Conservation (phyloP, 2,329 filamentous ascomycete species). For the Lachnellula arida region DNA sequence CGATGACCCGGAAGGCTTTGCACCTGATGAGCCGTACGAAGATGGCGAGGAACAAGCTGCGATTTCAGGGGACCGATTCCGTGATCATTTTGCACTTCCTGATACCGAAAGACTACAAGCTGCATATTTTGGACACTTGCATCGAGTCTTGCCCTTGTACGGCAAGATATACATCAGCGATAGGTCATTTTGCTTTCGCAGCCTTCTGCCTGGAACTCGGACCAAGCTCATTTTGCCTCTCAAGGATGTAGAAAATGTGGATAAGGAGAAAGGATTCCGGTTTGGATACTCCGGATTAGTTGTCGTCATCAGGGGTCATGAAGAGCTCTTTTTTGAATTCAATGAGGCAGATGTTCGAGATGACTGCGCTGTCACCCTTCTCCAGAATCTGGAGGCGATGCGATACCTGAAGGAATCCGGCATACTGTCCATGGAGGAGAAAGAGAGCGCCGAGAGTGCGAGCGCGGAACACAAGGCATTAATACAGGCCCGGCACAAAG, state of each 20-base stretch:
- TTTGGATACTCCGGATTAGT: constrained; percentile 89
- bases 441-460: constrained; percentile 67
- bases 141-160: constrained; percentile 84
- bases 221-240: constrained; percentile 91
- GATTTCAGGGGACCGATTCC: constrained; percentile 73
- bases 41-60: constrained; percentile 60
- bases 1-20: constrained; percentile 52
- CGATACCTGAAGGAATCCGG: constrained; percentile 67
- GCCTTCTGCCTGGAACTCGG: constrained; percentile 78
- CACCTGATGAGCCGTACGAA: constrained; percentile 47
- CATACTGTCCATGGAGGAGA: constrained; percentile 61
- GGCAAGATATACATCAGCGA: constrained; percentile 95
- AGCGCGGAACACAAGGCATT: constrained; percentile 77
- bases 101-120: constrained; percentile 77
- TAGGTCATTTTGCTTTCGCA: constrained; percentile 86
- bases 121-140: constrained; percentile 88
- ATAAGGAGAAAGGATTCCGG: constrained; percentile 92
- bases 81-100: constrained; percentile 85
- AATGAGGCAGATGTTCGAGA: constrained; percentile 71
- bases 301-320: constrained; percentile 87
- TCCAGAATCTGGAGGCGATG: constrained; percentile 69
- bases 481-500: constrained; percentile 62
- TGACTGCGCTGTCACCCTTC: constrained; percentile 78
- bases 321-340: constrained; percentile 97
- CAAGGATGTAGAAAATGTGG: constrained; percentile 85